Evolutionary conservation across 2,329 filamentous ascomycete genomes (phyloP), one percentile per base, ranked within the genome.

Genomic region (Hypoxylon sp.): DNA sequence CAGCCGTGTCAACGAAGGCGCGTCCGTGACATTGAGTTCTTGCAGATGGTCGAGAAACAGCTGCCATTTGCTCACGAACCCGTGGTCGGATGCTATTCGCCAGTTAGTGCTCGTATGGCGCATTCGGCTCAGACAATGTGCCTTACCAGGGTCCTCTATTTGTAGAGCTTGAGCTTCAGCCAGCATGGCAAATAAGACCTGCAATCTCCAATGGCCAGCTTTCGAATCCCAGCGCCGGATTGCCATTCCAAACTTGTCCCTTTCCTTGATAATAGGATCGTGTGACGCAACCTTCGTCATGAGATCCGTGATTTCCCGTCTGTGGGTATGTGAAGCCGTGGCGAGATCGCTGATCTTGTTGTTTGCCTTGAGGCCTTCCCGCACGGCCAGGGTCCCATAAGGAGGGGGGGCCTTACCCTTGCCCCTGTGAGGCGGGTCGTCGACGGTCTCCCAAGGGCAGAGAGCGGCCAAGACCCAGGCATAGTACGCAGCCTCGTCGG

Each of bases 391-490:
- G 2, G 83, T 82, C 3, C 87, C 82, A 15, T 86, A 79, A 0
- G 88, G 85, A 17, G 82, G 81, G 3, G 82, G 77, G 17, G 76
- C 71, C 69, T 85, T 89, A 42, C 77, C 75, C 33, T 78, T 78
- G 10, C 72, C 70, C 7, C 73, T 75, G 23, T 75, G 65, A 3
- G 49, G 74, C 58, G 42, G 69, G 70, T 80, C 67, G 62, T 76
- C 71, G 61, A 81, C 64, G 77, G 78, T 70, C 77, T 85, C 70
- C 87, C 91, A 97, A 0, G 93, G 93, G 11, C 85, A 82, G 20
- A 96, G 74, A 4, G 91, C 87, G 2, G 88, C 85, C 17, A 96
- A 80, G 15, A 90, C 78, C 92, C 93, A 97, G 5, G 88, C 84
- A 40, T 88, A 78, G 71, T 90, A 93, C n/a, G 75, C 71, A 15